Base-by-base conservation (phyloP, 495 filamentous ascomycete species). In the Aspergillus campestris region DNA sequence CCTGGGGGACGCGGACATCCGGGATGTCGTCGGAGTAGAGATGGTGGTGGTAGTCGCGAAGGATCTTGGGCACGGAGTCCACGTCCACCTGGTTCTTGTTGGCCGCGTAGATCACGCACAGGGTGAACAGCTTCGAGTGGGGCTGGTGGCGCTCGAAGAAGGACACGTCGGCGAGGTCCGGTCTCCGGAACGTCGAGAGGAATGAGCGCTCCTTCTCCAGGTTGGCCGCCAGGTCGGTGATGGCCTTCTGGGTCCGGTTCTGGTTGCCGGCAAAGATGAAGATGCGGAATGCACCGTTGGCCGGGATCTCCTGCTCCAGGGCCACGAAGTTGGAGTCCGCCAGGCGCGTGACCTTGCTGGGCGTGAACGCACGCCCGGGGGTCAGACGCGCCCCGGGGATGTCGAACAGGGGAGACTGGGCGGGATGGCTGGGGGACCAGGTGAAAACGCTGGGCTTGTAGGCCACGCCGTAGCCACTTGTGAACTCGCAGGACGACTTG, bases 1-100 rank as follows among this genome's bases (percentile, higher is more conserved):
- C 82, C 37, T 81, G 67, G 0, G 84, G 83, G 1, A 85, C 81
- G 9, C 77, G 70, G 35, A 73, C 66, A 60, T 91, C 86, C 73
- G 81, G 83, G 34, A 86, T 74, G 63, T 94, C 86, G 52, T 95
- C 89, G 5, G 87, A 84, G 56, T 94, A 95, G 37, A 95, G 74
- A 60, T 92, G 84, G 52, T 89, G 79, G 49, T 81, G 71, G 66
- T 94, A 94, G 43, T 85, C 71, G 2, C 77, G 79, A 29, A 91
- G 69, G 9, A 85, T 54, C 33, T 74, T 66, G 18, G 88, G 89
- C 24, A 91, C 71, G 13, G 75, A 68, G 11, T 69, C 53, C 44
- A 92, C 79, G 52, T 86, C 82, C 44, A 92, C 69, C 29, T 73
- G 61, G 38, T 75, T 69, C 49, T 86, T 79, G 47, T 71, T 61